Base-by-base conservation (phyloP, 352 stramenopile genomes). In the Pythium guiyangense region DNA sequence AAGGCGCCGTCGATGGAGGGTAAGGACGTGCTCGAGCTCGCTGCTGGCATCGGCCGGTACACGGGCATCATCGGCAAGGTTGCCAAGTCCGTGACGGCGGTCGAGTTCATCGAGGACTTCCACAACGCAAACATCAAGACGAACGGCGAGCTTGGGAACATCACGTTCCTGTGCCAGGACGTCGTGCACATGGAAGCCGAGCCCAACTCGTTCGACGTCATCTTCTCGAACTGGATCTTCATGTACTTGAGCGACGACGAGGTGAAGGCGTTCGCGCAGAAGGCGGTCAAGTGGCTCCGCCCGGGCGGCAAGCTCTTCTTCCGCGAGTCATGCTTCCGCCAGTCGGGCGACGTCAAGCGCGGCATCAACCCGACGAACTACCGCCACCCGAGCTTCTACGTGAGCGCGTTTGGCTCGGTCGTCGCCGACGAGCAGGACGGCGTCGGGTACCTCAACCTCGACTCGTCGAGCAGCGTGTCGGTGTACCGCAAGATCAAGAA, bases 61-160 rank as follows among this genome's bases (percentile, higher is more conserved):
- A 90, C 80, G 4, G 69, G 76, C 11, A 65, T 84, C 31, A 69
- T 90, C 37, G 72, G 29, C 45, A 57, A 72, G 29, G 67, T 40
- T 9, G 78, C 80, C 57, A 79, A 83, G 54, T 73, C 56, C 6
- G 65, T 90, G 17, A 83, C 68, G 42, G 80, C 80, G 2, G 80
- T 90, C 40, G 80, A 90, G 63, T 90, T 90, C 66, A 90, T 90
- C 29, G 68, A 87, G 25, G 82, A 88, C 31, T 91, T 93, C 61
- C 75, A 88, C 61, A 75, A 85, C 42, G 75, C 70, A 40, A 89
- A 90, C 58, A 53, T 59, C 14, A 63, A 59, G 34, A 59, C 60
- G 8, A 80, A 89, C 55, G 53, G 70, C 48, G 72, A 89, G 52
- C 39, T 84, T 22, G 59, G 60, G 49, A 86, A 92, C 64, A 62